Evolutionary conservation across 2,329 filamentous ascomycete genomes (phyloP).

Genomic region (Purpureocillium lavendulum): DNA sequence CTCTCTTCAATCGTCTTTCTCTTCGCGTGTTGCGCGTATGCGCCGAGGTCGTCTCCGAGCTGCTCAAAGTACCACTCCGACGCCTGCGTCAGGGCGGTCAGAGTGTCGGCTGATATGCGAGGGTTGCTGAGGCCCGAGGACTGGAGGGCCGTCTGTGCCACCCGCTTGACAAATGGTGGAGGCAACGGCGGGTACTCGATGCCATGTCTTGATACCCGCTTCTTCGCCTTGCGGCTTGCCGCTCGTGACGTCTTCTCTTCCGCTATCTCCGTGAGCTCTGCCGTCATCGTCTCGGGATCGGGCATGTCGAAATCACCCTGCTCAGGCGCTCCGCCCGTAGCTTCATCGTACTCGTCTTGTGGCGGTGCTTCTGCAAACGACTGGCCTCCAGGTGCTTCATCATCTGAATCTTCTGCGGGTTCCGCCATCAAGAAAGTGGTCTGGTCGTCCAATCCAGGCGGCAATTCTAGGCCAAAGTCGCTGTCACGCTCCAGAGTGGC

Average conservation of each 20-base stretch:
- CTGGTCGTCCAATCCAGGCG: constrained; percentile 36
- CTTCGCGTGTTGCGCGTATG: constrained; percentile 73
- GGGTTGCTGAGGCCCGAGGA: constrained; percentile 56
- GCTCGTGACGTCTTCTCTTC: neutral
- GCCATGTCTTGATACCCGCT: constrained; percentile 57
- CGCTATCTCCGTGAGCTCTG: neutral
- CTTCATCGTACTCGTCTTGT: constrained; percentile 8
- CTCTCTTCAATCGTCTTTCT: constrained; percentile 80
- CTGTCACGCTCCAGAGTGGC: constrained; percentile 36
- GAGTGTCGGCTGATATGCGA: constrained; percentile 64
- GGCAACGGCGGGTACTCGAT: constrained; percentile 71
- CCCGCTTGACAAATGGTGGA: constrained; percentile 61
- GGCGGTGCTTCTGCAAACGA: constrained; percentile 12
- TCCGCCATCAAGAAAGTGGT: constrained; percentile 42
- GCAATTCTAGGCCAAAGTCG: constrained; percentile 43
- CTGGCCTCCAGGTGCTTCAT: constrained; percentile 5
- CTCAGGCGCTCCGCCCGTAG: constrained; percentile 8
- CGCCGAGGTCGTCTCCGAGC: constrained; percentile 67
- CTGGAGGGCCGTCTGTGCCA: constrained; percentile 63
- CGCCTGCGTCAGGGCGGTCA: constrained; percentile 68
- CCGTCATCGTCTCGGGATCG: neutral
- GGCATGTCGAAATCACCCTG: constrained; percentile 2
- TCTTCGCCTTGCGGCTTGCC: constrained; percentile 25
- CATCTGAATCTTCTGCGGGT: constrained; percentile 17
- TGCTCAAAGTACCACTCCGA: constrained; percentile 93